phyloP scores from a whole-genome alignment of 2,329 filamentous ascomycete genomes.

The Aschersonia sp. region DNA sequence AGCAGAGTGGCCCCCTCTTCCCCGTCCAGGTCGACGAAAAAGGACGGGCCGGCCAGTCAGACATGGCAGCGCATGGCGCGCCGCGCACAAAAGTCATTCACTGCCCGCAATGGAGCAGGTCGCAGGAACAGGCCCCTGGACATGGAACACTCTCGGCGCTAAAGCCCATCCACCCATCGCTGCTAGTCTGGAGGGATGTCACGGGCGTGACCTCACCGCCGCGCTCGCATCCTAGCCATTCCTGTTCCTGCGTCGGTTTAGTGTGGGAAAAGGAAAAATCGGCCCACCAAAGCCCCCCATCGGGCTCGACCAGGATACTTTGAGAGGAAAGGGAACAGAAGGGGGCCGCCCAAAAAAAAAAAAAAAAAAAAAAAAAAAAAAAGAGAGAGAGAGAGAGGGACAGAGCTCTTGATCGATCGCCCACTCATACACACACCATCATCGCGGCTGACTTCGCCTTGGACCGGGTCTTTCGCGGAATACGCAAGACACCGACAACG shows the following conservation, averaged over 20 bases:
- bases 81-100: neutral
- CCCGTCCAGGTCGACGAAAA: neutral
- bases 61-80: neutral
- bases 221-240: neutral
- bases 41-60: neutral
- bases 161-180: neutral
- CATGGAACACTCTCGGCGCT: neutral
- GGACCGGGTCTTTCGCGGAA: too few relatives aligned
- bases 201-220: neutral
- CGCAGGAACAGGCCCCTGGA: neutral
- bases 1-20: neutral
- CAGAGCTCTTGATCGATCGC: too few relatives aligned
- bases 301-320: neutral
- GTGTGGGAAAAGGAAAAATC: neutral
- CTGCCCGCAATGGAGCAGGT: neutral
- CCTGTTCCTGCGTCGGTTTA: neutral
- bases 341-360: too few relatives aligned
- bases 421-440: too few relatives aligned
- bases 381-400: too few relatives aligned
- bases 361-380: too few relatives aligned
- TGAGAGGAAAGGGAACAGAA: neutral
- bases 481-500: too few relatives aligned
- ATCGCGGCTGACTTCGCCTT: too few relatives aligned
- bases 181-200: neutral
- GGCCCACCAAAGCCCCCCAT: neutral